These are phyloP conservation scores for Datisca glomerata DNA, from an alignment of 306 rosid species.

Conservation along the genomic window DNA sequence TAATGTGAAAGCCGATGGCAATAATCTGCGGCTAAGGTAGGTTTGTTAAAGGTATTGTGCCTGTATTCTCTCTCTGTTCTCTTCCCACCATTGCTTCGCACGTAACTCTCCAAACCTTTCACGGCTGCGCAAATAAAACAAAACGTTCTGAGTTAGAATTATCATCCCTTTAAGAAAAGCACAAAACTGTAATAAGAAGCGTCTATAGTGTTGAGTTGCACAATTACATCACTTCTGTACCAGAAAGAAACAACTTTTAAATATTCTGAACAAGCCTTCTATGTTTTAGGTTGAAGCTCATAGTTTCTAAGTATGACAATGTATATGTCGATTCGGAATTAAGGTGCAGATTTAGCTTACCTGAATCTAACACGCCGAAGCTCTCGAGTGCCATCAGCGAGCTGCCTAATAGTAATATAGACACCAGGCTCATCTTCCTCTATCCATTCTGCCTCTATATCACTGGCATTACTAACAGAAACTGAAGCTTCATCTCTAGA, in stretches of 20 bases:
- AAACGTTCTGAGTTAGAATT: not conserved
- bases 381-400: constrained; percentile 68
- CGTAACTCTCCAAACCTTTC: constrained; percentile 63
- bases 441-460: constrained; percentile 69
- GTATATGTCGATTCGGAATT: not conserved
- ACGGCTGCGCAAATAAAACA: constrained; percentile 37
- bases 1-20: too few relatives aligned
- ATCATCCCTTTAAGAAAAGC: not conserved
- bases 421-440: constrained; percentile 90
- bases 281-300: not conserved
- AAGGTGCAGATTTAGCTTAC: constrained; percentile 23
- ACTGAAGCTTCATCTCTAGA: constrained; percentile 63
- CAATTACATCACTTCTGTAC: too few relatives aligned
- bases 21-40: too few relatives aligned
- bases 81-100: constrained; percentile 91
- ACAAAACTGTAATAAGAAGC: not conserved
- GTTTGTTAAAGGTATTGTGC: constrained; percentile 76
- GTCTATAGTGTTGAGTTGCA: too few relatives aligned
- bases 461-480: constrained; percentile 67
- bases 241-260: not conserved
- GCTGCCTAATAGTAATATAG: constrained; percentile 62
- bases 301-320: not conserved
- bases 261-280: not conserved
- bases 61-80: constrained; percentile 73
- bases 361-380: constrained; percentile 91